These are phyloP conservation scores for Entonaema liquescens DNA, from an alignment of 495 filamentous ascomycete genomes.

Conservation along the genomic window DNA sequence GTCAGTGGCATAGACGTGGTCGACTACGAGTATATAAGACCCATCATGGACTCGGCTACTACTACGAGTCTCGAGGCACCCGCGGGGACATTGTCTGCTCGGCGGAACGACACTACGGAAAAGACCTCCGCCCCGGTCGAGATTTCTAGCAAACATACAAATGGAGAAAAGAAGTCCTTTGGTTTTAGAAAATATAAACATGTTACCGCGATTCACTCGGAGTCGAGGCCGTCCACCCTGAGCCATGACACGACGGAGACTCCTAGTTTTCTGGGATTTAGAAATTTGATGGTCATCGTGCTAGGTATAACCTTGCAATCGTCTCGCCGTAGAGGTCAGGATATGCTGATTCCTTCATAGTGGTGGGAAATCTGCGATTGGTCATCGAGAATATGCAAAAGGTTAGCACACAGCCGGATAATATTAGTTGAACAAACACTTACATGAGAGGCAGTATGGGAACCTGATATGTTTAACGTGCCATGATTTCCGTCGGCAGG, in stretches of 20 bases:
- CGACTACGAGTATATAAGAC: conserved; percentile 1
- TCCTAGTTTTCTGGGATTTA: conserved; percentile 90
- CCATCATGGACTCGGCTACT: conserved; percentile 42
- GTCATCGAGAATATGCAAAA: conserved; percentile 98
- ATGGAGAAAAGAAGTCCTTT: conserved; percentile 28
- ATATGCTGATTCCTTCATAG: conserved; percentile 50
- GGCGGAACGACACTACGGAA: conserved; percentile 23
- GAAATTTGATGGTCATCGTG: conserved; percentile 96
- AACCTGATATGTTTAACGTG: conserved; percentile 92
- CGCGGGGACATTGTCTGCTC: conserved; percentile 24
- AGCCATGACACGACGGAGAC: conserved; percentile 77
- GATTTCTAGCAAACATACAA: neutral
- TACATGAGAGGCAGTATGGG: conserved; percentile 71
- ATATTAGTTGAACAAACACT: conserved; percentile 26
- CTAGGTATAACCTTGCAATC: conserved; percentile 65
- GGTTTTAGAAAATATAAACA: conserved; percentile 77
- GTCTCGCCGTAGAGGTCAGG: neutral
- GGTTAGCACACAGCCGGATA: conserved; percentile 54
- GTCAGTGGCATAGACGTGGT: conserved; percentile 5
- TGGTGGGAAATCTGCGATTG: conserved; percentile 90
- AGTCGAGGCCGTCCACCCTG: conserved; percentile 76
- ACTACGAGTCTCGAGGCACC: conserved; percentile 40
- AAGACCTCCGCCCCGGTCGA: conserved; percentile 1
- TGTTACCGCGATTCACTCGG: conserved; percentile 82
- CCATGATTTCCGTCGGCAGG: conserved; percentile 83